Evolutionary conservation across 2,329 filamentous ascomycete genomes (phyloP), one percentile per base, ranked within the genome.

Genomic region (Trichocomaceae sp.): DNA sequence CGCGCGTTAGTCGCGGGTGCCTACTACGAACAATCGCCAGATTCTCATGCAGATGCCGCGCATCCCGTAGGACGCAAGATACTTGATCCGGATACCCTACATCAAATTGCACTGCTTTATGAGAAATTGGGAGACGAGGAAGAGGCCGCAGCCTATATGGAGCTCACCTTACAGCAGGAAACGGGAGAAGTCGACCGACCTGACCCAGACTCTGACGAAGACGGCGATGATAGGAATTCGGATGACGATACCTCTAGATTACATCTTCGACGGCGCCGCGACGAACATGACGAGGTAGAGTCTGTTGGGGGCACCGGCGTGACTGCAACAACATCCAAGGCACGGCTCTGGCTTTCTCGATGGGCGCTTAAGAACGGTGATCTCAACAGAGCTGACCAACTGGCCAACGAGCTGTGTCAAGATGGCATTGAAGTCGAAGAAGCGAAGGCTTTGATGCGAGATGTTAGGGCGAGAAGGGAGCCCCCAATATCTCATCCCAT

Each of bases 351-450:
- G 93, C 82, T 99, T 55, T 93, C 93, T 15, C 83, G 84, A 54
- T 87, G 85, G 74, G 87, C 90, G 12, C 87, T 95, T 74, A 80
- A 82, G 37, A 82, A 81, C 10, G 84, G 84, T 39, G 90, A 96
- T 69, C 88, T 88, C 63, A 77, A 79, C 31, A 81, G 87, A 19
- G 89, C 90, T 3, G 87, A 87, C 72, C 83, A 89, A 59, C 75
- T 97, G 42, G 91, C 90, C 0, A 90, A 86, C 58, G 93, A 99
- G 72, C 76, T 99, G 46, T 96, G 91, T 68, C 90, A 96, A 71
- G 93, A 99, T 71, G 93, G 93, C 0, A 85, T 95, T 23, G 93
- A 97, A 71, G 90, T 97, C 2, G 93, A 99, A 69, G 93, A 99
- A 71, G 93, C 93, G 26, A 97, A 97, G 74, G 90, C 90, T 3